Percentiles rank a stretch among this genome's conserved stretches.
Conservation (phyloP, 78 protist genomes). For the Dictyostelium discoideum region dicty_2.7 NC_007090.3:4819001-4819500, state of each 20-base stretch:
- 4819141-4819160: slow-evolving; percentile 6
- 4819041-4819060: slow-evolving; percentile 4
- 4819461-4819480: not conserved
- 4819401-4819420: slow-evolving; percentile 12
- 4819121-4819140: slow-evolving; percentile 10
- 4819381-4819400: slow-evolving; percentile 38
- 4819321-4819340: not conserved
- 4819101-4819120: not conserved
- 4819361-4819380: slow-evolving; percentile 6
- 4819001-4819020: not conserved
- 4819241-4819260: not conserved
- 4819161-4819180: no score
- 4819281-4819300: slow-evolving; percentile 63
- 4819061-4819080: slow-evolving; percentile 48
- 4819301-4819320: slow-evolving; percentile 4
- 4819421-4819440: not conserved
- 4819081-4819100: not conserved
- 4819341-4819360: not conserved
- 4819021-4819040: not conserved
- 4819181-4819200: no score
- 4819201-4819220: not conserved
- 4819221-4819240: no score
- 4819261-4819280: slow-evolving; percentile 61
- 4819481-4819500: slow-evolving; percentile 46
- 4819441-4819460: not conserved